Evolutionary conservation across 306 rosid genomes (phyloP).

Genomic region (Medicago arabica): DNA sequence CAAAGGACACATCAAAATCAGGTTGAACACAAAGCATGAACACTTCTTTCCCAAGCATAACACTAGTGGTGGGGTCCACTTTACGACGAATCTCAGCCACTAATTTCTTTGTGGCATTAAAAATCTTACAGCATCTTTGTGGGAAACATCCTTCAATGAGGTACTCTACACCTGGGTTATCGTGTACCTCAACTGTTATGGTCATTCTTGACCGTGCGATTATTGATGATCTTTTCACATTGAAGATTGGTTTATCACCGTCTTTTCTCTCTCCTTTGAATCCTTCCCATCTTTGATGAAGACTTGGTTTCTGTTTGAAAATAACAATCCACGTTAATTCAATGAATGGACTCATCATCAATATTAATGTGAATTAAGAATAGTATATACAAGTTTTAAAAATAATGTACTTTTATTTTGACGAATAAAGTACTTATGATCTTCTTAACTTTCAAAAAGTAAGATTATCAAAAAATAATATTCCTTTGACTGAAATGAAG

Average conservation of each 20-base stretch:
- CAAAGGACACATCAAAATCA: constrained; percentile 84
- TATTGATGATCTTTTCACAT: constrained; percentile 79
- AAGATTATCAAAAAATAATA: neutral
- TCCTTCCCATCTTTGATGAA: constrained; percentile 97
- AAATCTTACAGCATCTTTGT: constrained; percentile 69
- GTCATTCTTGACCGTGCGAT: constrained; percentile 79
- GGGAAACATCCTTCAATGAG: constrained; percentile 81
- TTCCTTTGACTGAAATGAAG: no score
- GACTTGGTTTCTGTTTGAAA: constrained; percentile 74
- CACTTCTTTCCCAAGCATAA: constrained; percentile 89
- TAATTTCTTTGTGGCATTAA: constrained; percentile 46
- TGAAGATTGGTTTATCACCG: constrained; percentile 80
- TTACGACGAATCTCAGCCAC: constrained; percentile 93
- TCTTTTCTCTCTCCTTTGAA: constrained; percentile 76
- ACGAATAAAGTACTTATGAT: no score
- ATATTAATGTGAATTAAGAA: neutral
- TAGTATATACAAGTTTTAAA: neutral
- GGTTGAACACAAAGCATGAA: constrained; percentile 78
- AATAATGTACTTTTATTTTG: no score
- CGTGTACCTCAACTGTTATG: constrained; percentile 70
- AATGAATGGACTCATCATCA: neutral
- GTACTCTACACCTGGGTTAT: constrained; percentile 56
- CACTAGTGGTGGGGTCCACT: constrained; percentile 79
- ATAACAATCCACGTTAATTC: neutral
- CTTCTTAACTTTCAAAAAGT: neutral